Base-by-base conservation (phyloP, 257 asterid species). In the Nicotiana tabacum region DNA sequence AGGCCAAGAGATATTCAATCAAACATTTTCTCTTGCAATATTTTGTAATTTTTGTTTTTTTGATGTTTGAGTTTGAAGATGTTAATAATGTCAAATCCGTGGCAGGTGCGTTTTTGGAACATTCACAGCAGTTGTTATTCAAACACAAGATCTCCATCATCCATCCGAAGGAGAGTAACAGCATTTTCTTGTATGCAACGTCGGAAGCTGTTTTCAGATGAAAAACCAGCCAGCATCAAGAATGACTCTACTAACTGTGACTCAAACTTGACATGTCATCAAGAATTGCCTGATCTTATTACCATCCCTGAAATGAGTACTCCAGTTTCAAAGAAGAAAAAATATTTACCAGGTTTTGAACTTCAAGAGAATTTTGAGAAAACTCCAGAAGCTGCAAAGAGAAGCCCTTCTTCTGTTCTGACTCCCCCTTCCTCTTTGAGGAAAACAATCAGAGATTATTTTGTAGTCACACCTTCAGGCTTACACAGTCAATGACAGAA, bases 321-420 rank as follows among this genome's bases (percentile, higher is more conserved):
- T 18, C 99, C 98, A 5, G 90, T 90, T 84, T 87, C 95, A 74
- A 93, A 88, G 37, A 91, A 84, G 92, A 89, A 82, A 80, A 88
- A 82, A 85, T 5, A 82, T 67, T 83, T 87, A n/a, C 82, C 88
- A 16, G 79, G 78, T 82, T 82, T 87, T 77, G 93, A 86, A 77
- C 90, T 62, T 18, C 82, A 85, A 79, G 91, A 89, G 43, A 82
- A 80, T 62, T 29, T 88, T 30, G 90, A 90, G 64, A 87, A 84
- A 84, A 88, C 92, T 51, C 98, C 97, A 35, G 95, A 92, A 86
- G 84, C 90, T 81, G 87, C 89, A 81, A 81, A 29, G 21, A 77
- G 48, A 66, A 96, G 99, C 92, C 99, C 99, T 83, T 90, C 91
- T 29, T 96, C 99, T 62, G 98, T 96, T 83, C 90, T 94, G 69